Base-by-base conservation (phyloP, 176 grass and related monocot species). In the Rhynchospora tenuis region DNA sequence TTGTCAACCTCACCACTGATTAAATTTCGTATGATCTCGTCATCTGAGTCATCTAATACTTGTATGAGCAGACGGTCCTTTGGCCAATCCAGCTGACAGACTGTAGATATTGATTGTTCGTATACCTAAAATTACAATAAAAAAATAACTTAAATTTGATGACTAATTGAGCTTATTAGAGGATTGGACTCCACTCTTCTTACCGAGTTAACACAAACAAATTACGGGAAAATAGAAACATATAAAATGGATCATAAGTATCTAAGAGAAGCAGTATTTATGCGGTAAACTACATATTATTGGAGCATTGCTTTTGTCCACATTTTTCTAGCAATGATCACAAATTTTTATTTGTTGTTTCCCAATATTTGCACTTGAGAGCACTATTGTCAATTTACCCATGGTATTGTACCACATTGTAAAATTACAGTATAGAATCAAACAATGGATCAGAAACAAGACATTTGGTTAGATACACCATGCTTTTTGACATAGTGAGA, bases 41-140 rank as follows among this genome's bases (percentile, higher is more conserved):
- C 95, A 83, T 98, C 92, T 0, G 95, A 98, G 87, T 98, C 95
- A 85, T 98, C 95, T 58, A 98, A 78, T 73, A 98, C 95, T 87
- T 98, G 95, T 54, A 98, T 84, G 79, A 98, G 89, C 84, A 98
- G 76, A 55, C 87, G 73, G 0, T 94, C 92, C 19, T 90, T 83
- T 0, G 95, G 95, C 95, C 95, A 98, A 85, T 98, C 89, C 46
- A 98, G 84, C 83, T 94, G 90, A 80, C 95, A 98, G 73, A 93
- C 89, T 62, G 93, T 91, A 45, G 86, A 94, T 60, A 98, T 98
- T 0, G 95, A 98, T 76, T 91, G 91, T 89, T 98, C 92, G 31
- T 98, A 98, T 62, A 98, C 95, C 95, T 98, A 61, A 60, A 89
- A 45, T 45, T 27, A 20, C 31, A 73, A 42, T 10, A 46, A 80